Conservation (phyloP, 768 basidiomycete genomes). For the Lyophyllum shimeji region DNA sequence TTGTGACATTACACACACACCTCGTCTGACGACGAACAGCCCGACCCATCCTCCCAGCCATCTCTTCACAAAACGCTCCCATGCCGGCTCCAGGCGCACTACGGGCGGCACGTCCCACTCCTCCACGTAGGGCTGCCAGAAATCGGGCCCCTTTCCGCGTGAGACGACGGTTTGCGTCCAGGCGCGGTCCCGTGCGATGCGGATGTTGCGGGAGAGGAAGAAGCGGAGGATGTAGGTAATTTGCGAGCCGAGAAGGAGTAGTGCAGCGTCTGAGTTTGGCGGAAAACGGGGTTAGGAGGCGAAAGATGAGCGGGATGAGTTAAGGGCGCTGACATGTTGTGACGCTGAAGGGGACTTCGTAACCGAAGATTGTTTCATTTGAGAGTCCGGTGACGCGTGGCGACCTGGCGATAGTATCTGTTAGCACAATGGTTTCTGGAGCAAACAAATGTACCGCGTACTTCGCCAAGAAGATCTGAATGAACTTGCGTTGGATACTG, state of each 20-base stretch:
- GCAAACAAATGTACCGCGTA: conserved; percentile 25
- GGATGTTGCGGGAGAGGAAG: conserved; percentile 83
- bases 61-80: conserved; percentile 28
- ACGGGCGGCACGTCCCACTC: conserved; percentile 70
- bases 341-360: conserved; percentile 62
- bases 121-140: conserved; percentile 84
- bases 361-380: conserved; percentile 63
- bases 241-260: conserved; percentile 74
- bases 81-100: conserved; percentile 28
- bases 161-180: conserved; percentile 84
- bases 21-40: conserved; percentile 44
- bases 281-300: neutral
- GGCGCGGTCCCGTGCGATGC: conserved; percentile 72
- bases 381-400: conserved; percentile 63
- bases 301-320: neutral
- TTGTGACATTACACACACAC: conserved; percentile 26
- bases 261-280: conserved; percentile 58
- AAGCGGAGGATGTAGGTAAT: conserved; percentile 73
- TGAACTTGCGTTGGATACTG: conserved; percentile 66
- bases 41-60: conserved; percentile 37
- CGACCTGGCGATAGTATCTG: conserved; percentile 40
- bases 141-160: conserved; percentile 76
- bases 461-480: conserved; percentile 65
- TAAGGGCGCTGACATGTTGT: conserved; percentile 57
- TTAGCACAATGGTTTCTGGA: neutral